These are phyloP conservation scores for Avicennia marina DNA, from an alignment of 257 asterid genomes.

Conservation along the genomic window DNA sequence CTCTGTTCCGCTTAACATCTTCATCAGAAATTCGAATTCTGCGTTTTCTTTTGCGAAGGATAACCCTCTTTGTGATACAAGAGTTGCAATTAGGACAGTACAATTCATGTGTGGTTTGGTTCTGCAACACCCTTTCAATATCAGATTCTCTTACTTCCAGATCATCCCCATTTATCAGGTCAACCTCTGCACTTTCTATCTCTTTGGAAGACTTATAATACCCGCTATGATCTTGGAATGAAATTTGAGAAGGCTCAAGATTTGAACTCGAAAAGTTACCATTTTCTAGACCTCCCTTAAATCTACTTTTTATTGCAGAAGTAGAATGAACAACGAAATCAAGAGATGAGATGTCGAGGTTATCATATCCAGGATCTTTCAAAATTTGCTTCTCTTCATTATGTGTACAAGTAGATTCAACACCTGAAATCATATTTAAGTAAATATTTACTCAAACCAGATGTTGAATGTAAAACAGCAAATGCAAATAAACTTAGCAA, in stretches of 20 bases:
- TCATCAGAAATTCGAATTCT: conserved; percentile 31
- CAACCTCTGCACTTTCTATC: conserved; percentile 53
- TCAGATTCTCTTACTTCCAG: conserved; percentile 42
- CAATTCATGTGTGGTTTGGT: conserved; percentile 76
- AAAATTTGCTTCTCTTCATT: conserved; percentile 25
- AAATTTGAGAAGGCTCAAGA: conserved; percentile 29
- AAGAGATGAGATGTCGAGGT: conserved; percentile 17
- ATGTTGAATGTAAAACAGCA: too few species aligned
- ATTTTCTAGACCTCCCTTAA: conserved; percentile 24
- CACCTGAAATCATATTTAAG: conserved; percentile 34
- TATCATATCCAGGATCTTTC: conserved; percentile 19
- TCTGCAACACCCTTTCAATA: conserved; percentile 56
- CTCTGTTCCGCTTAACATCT: conserved; percentile 47
- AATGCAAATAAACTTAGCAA: background rate
- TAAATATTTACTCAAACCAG: too few species aligned
- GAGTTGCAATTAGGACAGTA: conserved; percentile 91
- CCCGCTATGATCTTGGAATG: conserved; percentile 20
- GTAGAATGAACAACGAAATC: conserved; percentile 19
- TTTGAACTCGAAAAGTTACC: conserved; percentile 14
- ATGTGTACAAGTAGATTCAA: conserved; percentile 18
- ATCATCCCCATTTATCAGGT: conserved; percentile 39
- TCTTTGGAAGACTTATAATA: conserved; percentile 31
- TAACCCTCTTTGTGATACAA: conserved; percentile 76
- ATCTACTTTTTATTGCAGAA: conserved; percentile 13
- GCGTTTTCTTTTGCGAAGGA: conserved; percentile 84